These are phyloP conservation scores for Penicillium concentricum DNA, from an alignment of 2,329 filamentous ascomycete genomes.

Conservation along the genomic window DNA sequence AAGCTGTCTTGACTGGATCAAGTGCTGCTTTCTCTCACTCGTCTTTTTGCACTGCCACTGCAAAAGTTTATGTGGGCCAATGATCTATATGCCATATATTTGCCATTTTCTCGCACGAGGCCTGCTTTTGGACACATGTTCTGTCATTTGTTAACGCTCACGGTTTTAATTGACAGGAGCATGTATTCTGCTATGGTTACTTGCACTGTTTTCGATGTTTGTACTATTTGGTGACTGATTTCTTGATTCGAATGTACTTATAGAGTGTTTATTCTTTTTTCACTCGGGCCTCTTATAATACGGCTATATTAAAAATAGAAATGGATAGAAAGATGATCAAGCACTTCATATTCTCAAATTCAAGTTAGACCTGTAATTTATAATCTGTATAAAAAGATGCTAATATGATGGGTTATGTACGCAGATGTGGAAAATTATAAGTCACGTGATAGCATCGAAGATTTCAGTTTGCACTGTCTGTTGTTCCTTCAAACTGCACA, in stretches of 20 bases:
- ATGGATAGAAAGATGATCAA: not conserved
- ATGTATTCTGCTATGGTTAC: not conserved
- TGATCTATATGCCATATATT: constrained; percentile 4
- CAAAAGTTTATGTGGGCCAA: not conserved
- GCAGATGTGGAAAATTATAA: no score
- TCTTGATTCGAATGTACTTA: not conserved
- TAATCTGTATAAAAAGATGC: not conserved
- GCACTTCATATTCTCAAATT: not conserved
- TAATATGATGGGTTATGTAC: not conserved
- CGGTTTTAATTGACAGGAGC: not conserved
- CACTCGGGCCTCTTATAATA: not conserved
- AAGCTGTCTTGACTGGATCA: constrained; percentile 18
- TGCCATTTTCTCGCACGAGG: not conserved
- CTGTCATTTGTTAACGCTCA: not conserved
- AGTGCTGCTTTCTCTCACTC: not conserved
- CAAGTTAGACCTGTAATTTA: not conserved
- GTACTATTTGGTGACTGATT: not conserved
- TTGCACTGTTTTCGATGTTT: not conserved
- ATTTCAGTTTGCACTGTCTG: constrained; percentile 41
- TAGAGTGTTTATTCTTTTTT: not conserved
- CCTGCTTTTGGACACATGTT: not conserved
- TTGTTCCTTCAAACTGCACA: constrained; percentile 40
- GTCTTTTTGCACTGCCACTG: not conserved
- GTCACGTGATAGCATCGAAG: constrained; percentile 22
- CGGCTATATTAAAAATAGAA: not conserved